phyloP scores from a whole-genome alignment of 177 flowering plant genomes.

The Vitis hybrid region DNA sequence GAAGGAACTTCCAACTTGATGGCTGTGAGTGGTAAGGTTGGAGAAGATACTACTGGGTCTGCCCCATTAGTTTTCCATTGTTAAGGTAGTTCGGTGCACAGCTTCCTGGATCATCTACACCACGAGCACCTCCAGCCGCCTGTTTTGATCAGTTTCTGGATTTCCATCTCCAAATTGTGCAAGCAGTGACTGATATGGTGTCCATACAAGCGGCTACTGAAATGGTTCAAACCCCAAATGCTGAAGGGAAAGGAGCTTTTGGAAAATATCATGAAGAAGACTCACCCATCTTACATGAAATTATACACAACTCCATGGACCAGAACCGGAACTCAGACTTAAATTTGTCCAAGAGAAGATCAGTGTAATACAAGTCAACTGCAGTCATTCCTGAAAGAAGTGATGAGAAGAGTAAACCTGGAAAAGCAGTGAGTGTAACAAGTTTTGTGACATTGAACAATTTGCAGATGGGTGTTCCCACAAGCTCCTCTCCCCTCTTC shows the following conservation, averaged over 20 bases:
- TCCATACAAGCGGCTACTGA: constrained; percentile 77
- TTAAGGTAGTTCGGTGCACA: too few species aligned
- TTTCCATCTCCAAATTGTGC: constrained; percentile 71
- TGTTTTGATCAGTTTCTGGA: constrained; percentile 80
- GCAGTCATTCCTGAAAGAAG: constrained; percentile 14
- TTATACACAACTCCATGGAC: constrained; percentile 42
- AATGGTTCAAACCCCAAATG: constrained; percentile 17
- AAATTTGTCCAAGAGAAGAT: constrained; percentile 47
- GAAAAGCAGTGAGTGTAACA: too few species aligned
- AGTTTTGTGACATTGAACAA: too few species aligned
- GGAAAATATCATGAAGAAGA: constrained; percentile 30
- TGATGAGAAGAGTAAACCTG: too few species aligned
- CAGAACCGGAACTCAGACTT: constrained; percentile 28
- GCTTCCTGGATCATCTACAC: too few species aligned
- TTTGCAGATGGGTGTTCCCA: too few species aligned
- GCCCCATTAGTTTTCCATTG: too few species aligned
- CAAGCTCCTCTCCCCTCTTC: too few species aligned
- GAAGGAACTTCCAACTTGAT: too few species aligned
- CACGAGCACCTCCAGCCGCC: constrained; percentile 42
- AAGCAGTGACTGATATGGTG: constrained; percentile 72
- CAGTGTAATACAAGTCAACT: constrained; percentile 49
- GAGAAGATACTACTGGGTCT: too few species aligned
- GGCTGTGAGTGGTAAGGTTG: too few species aligned
- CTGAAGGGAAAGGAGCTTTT: constrained; percentile 12
- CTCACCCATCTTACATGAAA: constrained; percentile 40